Base-by-base conservation (phyloP, 768 basidiomycete species). In the Termitomyces sp. region DNA sequence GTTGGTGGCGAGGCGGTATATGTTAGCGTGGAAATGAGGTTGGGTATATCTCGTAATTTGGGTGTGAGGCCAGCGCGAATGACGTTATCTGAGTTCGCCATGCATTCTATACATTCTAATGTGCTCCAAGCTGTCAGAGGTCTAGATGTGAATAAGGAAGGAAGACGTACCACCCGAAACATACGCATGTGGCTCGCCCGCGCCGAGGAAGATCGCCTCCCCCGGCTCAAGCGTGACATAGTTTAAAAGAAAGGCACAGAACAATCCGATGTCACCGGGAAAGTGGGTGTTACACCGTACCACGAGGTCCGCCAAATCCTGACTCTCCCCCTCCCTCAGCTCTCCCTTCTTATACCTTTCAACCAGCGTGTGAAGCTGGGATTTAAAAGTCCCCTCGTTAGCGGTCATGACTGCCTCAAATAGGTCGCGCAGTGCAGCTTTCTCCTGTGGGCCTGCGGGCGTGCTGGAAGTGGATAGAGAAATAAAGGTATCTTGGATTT, bases 1-100 rank as follows among this genome's bases (percentile, higher is more conserved):
- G 80, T 74, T 12, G 88, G 82, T 15, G 82, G 79, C 1, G 86
- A 85, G 9, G 93, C 81, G 51, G 75, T 79, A 72, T 98, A 99
- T 9, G 95, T 98, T 59, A 98, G 81, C 62, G 90, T 89, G 4
- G 83, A 78, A 59, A 97, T 80, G 45, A 99, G 86, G 63, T 96
- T 98, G 11, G 87, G 86, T 37, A 99, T 87, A 70, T 99, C 97
- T 55, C 97, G 88, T 34, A 93, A 81, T 74, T 99, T 99, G 2
- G 97, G 96, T 0, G 97, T 99, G 42, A 99, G 85, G 15, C 97
- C 97, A 7, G 97, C 97, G 34, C 97, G 92, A 63, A 99, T 95
- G 72, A 99, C 97, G 71, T 98, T 98, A 76, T 99, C 97, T 0
- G 93, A 95, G 61, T 95, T 95, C 27, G 96, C 96, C 95, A 98